A percentile compares a stretch with the other conserved stretches of the same genome.
phyloP scores from a whole-genome alignment of 768 basidiomycete species.

The Leccinum arenicola region DNA sequence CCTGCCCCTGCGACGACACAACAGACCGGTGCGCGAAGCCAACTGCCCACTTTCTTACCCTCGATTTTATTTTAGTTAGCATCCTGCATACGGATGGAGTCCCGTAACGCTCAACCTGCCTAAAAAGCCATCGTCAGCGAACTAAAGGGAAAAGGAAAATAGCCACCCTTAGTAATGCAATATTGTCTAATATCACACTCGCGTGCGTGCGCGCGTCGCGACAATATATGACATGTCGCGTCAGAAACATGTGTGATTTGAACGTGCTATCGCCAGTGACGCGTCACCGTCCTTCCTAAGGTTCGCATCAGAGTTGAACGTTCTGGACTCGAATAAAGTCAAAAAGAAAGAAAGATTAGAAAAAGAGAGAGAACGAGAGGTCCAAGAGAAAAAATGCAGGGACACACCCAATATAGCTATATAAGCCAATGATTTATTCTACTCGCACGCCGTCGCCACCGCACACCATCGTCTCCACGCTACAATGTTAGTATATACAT shows the following conservation, averaged over 20 bases:
- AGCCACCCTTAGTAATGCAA: background rate
- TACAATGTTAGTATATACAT: background rate
- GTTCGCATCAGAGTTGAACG: background rate
- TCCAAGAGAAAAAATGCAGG: background rate
- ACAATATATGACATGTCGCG: background rate
- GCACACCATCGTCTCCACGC: background rate
- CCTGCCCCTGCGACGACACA: background rate
- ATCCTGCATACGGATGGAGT: background rate
- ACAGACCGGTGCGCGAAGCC: background rate
- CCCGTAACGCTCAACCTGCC: background rate
- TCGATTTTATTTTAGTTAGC: background rate
- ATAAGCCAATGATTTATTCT: background rate
- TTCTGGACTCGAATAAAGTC: background rate
- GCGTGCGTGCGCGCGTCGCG: background rate
- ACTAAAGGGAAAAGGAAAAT: background rate
- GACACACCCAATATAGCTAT: background rate
- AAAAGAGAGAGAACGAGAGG: background rate
- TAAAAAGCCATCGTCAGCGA: background rate
- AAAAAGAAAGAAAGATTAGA: too few relatives aligned
- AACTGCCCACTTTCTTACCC: background rate
- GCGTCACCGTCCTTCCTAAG: background rate
- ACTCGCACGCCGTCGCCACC: background rate
- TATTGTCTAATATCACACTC: background rate
- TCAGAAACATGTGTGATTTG: conserved; percentile 18
- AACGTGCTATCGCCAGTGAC: conserved; percentile 9